Conservation (phyloP, 2,329 filamentous ascomycete species). For the Claviceps citrina region DNA sequence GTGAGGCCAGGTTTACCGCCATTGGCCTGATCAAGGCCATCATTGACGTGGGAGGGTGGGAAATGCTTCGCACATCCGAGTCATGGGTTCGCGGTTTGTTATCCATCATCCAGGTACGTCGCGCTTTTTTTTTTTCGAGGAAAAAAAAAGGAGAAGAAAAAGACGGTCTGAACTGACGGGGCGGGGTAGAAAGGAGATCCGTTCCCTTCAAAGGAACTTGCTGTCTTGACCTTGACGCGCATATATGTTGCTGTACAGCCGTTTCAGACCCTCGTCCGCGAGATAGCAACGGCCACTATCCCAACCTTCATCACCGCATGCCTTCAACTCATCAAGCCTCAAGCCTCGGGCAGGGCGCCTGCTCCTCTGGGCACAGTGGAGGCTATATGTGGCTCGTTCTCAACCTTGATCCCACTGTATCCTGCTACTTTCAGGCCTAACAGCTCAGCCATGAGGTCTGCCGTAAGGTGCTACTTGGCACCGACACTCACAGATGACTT, state of each 20-base stretch:
- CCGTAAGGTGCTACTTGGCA: slow-evolving; percentile 45
- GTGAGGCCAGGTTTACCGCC: slow-evolving; percentile 63
- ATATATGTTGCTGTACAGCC: slow-evolving; percentile 73
- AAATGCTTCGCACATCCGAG: slow-evolving; percentile 56
- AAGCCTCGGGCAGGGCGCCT: slow-evolving; percentile 15
- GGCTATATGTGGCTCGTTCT: slow-evolving; percentile 55
- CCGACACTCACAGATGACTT: slow-evolving; percentile 41
- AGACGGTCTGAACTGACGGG: slow-evolving; percentile 7
- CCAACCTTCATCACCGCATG: slow-evolving; percentile 59
- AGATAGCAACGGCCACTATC: slow-evolving; percentile 74
- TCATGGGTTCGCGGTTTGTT: slow-evolving; percentile 68
- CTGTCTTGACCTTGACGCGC: slow-evolving; percentile 60
- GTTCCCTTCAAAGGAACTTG: slow-evolving; percentile 57
- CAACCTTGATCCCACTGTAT: slow-evolving; percentile 60
- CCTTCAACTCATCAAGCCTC: slow-evolving; percentile 45
- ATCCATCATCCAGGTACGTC: slow-evolving; percentile 52
- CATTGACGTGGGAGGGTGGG: slow-evolving; percentile 73
- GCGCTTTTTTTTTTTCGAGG: neutral
- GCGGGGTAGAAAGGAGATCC: slow-evolving; percentile 57
- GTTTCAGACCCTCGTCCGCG: slow-evolving; percentile 68
- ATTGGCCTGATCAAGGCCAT: slow-evolving; percentile 65
- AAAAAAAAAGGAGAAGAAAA: neutral
- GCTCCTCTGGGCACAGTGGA: slow-evolving; percentile 40
- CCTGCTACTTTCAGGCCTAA: slow-evolving; percentile 71
- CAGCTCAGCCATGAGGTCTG: slow-evolving; percentile 48